Evolutionary conservation across 768 basidiomycete species (phyloP), one percentile per base, ranked within the genome.

Genomic region (Amanita thiersii): DNA sequence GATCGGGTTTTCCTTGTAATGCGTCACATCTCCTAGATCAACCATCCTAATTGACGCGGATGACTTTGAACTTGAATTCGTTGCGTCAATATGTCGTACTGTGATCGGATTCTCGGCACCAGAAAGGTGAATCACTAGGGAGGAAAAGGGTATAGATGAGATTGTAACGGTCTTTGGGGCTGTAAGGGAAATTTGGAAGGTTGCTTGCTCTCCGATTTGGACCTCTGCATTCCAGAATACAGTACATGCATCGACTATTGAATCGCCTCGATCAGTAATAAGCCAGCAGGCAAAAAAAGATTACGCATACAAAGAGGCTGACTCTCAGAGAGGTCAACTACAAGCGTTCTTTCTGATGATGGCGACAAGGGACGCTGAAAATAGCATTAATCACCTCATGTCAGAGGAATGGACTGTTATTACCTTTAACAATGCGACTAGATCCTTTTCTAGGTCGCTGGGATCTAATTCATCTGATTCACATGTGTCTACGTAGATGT

Each of bases 341-440:
- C 53, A 24, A 92, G 55, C 5, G 76, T 59, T 15, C 69, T 68
- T 19, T 79, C 72, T n/a, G 70, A 56, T 2, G 65, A 63, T 1
- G 76, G 59, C 4, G 88, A 87, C 0, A 82, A 70, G 4, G 85
- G 81, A 43, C 77, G 86, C 87, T 92, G 39, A n/a, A 15, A 4
- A 28, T 5, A 23, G 11, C 24, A 43, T 39, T 26, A 30, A 30
- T 6, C 15, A 20, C 15, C 20, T 4, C 28, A 35, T 3, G n/a
- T 2, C 17, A 24, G 42, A 17, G 15, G 28, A 26, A 23, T 29
- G 24, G 5, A 10, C 25, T 36, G 49, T 61, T 30, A 43, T 28
- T 35, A 88, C 90, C 72, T 76, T 72, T 19, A 93, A 61, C 11
- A 91, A 70, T 3, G 75, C 75, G n/a, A 83, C 34, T 24, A 94